Conservation (phyloP, 805 yeast genomes). For the Spathaspora hagerdaliae region DNA sequence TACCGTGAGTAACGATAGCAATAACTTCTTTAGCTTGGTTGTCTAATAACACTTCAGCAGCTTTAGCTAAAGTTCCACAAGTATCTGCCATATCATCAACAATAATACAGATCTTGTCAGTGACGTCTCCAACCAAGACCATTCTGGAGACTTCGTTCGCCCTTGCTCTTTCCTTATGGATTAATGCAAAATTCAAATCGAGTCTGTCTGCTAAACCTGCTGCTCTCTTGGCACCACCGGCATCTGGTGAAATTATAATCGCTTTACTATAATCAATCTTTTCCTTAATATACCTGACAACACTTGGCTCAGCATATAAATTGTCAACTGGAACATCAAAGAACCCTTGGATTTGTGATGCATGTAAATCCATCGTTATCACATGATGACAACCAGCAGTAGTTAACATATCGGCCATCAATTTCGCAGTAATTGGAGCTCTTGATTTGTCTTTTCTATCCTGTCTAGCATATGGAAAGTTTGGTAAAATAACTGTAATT, state of each 20-base stretch:
- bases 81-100: conserved; percentile 99
- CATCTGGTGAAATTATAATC: conserved; percentile 93
- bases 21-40: conserved; percentile 83
- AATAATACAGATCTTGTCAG: conserved; percentile 73
- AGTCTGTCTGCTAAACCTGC: conserved; percentile 90
- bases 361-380: conserved; percentile 95
- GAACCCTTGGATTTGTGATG: conserved; percentile 97
- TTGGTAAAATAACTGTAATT: conserved; percentile 92
- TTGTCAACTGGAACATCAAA: conserved; percentile 95
- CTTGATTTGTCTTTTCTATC: conserved; percentile 94
- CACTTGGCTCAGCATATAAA: conserved; percentile 91
- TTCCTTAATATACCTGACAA: conserved; percentile 73
- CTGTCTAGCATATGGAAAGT: conserved; percentile 95
- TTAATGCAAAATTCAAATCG: conserved; percentile 90
- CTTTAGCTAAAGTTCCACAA: conserved; percentile 94
- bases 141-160: conserved; percentile 93
- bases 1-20: conserved; percentile 95
- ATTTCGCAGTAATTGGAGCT: conserved; percentile 94
- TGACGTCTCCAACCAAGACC: conserved; percentile 96
- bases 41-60: conserved; percentile 79
- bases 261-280: conserved; percentile 52
- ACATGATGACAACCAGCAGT: conserved; percentile 96
- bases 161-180: conserved; percentile 91
- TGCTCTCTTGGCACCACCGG: conserved; percentile 98
- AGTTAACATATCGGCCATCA: conserved; percentile 85